A percentile compares a stretch with the other conserved stretches of the same genome.
These are phyloP conservation scores for Phaseolus coccineus DNA, from an alignment of 331 rosid species.

Conservation along the genomic window DNA sequence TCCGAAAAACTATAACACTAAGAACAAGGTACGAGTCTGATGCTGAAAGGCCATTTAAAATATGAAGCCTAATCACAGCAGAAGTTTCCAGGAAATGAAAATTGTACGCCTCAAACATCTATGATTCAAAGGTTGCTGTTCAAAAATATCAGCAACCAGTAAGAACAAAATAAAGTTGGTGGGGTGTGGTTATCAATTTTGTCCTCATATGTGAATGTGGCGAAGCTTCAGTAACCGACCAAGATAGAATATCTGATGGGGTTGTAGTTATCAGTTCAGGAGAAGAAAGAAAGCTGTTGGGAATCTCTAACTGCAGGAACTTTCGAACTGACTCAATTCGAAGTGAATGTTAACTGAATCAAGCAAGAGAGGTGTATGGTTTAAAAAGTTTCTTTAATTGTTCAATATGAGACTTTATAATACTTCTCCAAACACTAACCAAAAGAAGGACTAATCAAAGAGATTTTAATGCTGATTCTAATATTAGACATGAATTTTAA, in stretches of 20 bases:
- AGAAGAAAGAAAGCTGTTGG: conserved; percentile 17
- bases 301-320: neutral
- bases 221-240: conserved; percentile 24
- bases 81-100: conserved; percentile 20
- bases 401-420: neutral
- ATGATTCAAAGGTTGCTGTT: conserved; percentile 51
- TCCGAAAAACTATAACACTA: conserved; percentile 17
- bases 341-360: neutral
- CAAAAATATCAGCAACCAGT: conserved; percentile 51
- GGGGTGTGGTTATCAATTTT: conserved; percentile 16
- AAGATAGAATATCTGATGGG: conserved; percentile 7
- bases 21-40: conserved; percentile 27
- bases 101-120: conserved; percentile 34
- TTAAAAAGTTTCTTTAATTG: neutral
- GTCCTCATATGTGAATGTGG: conserved; percentile 26
- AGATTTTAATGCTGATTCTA: neutral
- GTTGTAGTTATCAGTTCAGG: neutral
- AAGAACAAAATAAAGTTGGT: conserved; percentile 34
- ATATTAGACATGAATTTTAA: conserved; percentile 34
- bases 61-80: conserved; percentile 52
- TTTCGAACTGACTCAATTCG: too few relatives aligned
- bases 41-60: conserved; percentile 56
- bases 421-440: neutral
- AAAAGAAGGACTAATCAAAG: neutral
- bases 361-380: too few relatives aligned